Evolutionary conservation across 345 rosid genomes (phyloP).

Genomic region (Barbarea vulgaris): DNA sequence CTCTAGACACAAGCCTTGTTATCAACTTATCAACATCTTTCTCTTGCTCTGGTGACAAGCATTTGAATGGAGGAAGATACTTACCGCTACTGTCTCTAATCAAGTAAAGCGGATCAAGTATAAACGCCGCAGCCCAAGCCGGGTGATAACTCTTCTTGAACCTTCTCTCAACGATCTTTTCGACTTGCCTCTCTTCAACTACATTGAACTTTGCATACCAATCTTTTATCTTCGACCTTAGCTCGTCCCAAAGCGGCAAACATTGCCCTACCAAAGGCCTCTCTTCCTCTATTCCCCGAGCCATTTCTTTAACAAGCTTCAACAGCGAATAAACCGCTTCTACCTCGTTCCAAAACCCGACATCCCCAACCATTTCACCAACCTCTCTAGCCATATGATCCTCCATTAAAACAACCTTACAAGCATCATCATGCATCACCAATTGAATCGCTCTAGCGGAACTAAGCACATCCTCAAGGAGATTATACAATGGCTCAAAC

Average conservation of each 20-base stretch:
- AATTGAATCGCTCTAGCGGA: conserved; percentile 73
- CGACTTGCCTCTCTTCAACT: conserved; percentile 60
- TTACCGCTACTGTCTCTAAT: conserved; percentile 77
- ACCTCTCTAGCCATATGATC: conserved; percentile 74
- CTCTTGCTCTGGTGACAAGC: conserved; percentile 80
- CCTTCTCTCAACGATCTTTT: conserved; percentile 77
- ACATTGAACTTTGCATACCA: conserved; percentile 81
- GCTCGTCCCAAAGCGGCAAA: conserved; percentile 93
- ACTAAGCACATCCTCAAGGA: conserved; percentile 74
- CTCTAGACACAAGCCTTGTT: conserved; percentile 90
- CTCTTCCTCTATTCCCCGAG: conserved; percentile 73
- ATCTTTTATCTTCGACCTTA: conserved; percentile 75
- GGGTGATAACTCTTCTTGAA: conserved; percentile 95
- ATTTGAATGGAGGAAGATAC: conserved; percentile 94
- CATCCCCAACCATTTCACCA: conserved; percentile 69
- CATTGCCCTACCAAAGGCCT: conserved; percentile 94
- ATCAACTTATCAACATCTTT: conserved; percentile 94
- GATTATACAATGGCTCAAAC: conserved; percentile 53
- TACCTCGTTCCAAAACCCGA: conserved; percentile 86
- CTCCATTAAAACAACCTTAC: conserved; percentile 68
- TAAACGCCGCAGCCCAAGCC: conserved; percentile 94
- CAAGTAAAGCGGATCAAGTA: conserved; percentile 94
- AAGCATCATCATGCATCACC: conserved; percentile 66
- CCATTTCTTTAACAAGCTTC: conserved; percentile 82
- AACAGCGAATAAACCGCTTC: conserved; percentile 81